phyloP scores from a whole-genome alignment of 805 yeast species.

The Metschnikowia lachancei region DNA sequence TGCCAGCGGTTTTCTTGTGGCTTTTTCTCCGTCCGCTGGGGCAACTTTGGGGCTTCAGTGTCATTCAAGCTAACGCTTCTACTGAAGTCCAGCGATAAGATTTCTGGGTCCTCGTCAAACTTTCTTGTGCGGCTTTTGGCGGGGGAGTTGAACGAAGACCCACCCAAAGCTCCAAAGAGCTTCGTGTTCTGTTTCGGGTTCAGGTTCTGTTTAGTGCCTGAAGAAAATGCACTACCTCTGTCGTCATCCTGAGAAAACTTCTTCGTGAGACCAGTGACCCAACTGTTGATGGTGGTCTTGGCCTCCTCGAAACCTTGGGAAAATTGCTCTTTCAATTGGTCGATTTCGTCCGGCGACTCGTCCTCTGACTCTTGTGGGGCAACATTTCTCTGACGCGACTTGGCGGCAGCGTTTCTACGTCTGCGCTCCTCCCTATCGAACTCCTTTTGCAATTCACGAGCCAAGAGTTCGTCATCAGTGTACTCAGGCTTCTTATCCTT shows the following conservation, averaged over 20 bases:
- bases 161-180: slow-evolving; percentile 47
- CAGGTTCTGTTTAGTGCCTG: slow-evolving; percentile 22
- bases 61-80: slow-evolving; percentile 41
- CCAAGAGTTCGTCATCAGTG: slow-evolving; percentile 74
- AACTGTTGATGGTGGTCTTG: slow-evolving; percentile 65
- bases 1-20: slow-evolving; percentile 33
- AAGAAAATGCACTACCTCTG: slow-evolving; percentile 6
- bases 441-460: slow-evolving; percentile 73
- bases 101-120: slow-evolving; percentile 57
- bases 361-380: slow-evolving; percentile 21
- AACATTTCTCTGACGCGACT: slow-evolving; percentile 18
- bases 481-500: slow-evolving; percentile 25
- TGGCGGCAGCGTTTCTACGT: slow-evolving; percentile 24
- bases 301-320: slow-evolving; percentile 80
- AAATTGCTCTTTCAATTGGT: slow-evolving; percentile 65
- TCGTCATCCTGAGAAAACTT: slow-evolving; percentile 33
- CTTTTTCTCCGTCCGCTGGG: slow-evolving; percentile 17
- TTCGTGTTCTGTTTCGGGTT: slow-evolving; percentile 29
- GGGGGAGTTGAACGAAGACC: slow-evolving; percentile 35
- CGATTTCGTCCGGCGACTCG: slow-evolving; percentile 57
- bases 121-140: slow-evolving; percentile 25
- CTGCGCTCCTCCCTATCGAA: slow-evolving; percentile 45
- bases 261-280: slow-evolving; percentile 71
- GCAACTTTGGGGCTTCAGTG: slow-evolving; percentile 27
- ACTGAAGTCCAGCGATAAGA: slow-evolving; percentile 49